Evolutionary conservation across 2,329 filamentous ascomycete species (phyloP), one percentile per base, ranked within the genome.

Genomic region (Cephalotrichum gorgonifer): DNA sequence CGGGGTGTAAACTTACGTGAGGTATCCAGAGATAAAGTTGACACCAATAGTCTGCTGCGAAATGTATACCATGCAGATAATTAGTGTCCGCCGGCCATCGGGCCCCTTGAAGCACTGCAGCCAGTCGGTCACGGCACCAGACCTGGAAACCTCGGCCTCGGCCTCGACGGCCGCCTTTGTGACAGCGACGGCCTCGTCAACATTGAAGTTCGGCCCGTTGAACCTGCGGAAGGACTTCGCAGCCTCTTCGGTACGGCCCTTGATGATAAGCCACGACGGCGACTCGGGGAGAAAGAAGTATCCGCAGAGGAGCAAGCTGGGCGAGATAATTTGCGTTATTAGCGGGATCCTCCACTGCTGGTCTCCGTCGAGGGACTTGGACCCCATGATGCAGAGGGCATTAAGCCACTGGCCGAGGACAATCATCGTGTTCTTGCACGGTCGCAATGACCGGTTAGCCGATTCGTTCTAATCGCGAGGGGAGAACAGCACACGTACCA

Each of bases 261-360:
- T 60, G 9, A 62, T 60, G 52, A 64, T 62, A n/a, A 68, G 60
- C 65, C 65, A 68, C 14, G 64, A 57, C 0, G 65, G 65, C 22
- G 62, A 65, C 49, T 68, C 65, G 0, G 65, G 65, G 20, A 67
- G n/a, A n/a, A n/a, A n/a, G n/a, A n/a, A n/a, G n/a, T n/a, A n/a
- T n/a, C n/a, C n/a, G n/a, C n/a, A n/a, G n/a, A n/a, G n/a, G n/a
- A n/a, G n/a, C n/a, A n/a, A n/a, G n/a, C n/a, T n/a, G n/a, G n/a
- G n/a, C n/a, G n/a, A n/a, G n/a, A n/a, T n/a, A n/a, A n/a, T n/a
- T n/a, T n/a, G n/a, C n/a, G n/a, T n/a, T n/a, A n/a, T n/a, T n/a
- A n/a, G n/a, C n/a, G n/a, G n/a, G n/a, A n/a, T n/a, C n/a, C n/a
- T n/a, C n/a, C n/a, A n/a, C n/a, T n/a, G n/a, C n/a, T n/a, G n/a